These are phyloP conservation scores for Kluyveromyces siamensis DNA, from an alignment of 805 yeast species.

Conservation along the genomic window DNA sequence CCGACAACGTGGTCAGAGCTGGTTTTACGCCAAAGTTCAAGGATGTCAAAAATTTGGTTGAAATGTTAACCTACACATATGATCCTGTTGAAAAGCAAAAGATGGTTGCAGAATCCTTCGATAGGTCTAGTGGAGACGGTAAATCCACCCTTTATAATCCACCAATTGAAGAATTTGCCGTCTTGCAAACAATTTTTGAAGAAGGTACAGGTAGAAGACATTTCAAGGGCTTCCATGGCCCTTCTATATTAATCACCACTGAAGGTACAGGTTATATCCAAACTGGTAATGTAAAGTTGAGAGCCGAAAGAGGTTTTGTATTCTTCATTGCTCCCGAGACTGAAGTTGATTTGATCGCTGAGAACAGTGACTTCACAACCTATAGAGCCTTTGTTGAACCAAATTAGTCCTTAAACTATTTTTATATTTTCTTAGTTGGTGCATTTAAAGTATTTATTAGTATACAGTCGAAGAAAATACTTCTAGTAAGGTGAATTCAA, in stretches of 20 bases:
- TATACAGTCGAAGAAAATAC: neutral
- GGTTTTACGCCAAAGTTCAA: constrained; percentile 99
- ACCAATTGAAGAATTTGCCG: constrained; percentile 94
- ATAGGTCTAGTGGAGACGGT: constrained; percentile 58
- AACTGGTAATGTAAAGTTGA: constrained; percentile 33
- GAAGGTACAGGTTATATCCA: constrained; percentile 65
- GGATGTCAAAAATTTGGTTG: constrained; percentile 84
- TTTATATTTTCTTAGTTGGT: neutral
- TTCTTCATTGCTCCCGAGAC: constrained; percentile 77
- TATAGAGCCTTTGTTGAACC: constrained; percentile 90
- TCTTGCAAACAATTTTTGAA: constrained; percentile 68
- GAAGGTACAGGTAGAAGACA: constrained; percentile 38
- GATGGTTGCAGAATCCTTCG: constrained; percentile 50
- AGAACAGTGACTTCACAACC: constrained; percentile 52
- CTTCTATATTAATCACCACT: constrained; percentile 78
- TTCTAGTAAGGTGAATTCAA: neutral
- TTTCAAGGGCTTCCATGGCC: constrained; percentile 65
- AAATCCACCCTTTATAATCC: constrained; percentile 73
- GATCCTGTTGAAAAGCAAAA: constrained; percentile 90
- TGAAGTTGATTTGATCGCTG: constrained; percentile 49
- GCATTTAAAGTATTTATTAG: neutral
- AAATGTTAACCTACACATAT: constrained; percentile 81
- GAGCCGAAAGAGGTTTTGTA: constrained; percentile 63
- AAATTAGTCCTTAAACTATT: constrained; percentile 10
- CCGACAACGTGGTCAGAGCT: constrained; percentile 95